Conservation (phyloP, 352 stramenopile genomes). For the Pythium folliculosum region DNA sequence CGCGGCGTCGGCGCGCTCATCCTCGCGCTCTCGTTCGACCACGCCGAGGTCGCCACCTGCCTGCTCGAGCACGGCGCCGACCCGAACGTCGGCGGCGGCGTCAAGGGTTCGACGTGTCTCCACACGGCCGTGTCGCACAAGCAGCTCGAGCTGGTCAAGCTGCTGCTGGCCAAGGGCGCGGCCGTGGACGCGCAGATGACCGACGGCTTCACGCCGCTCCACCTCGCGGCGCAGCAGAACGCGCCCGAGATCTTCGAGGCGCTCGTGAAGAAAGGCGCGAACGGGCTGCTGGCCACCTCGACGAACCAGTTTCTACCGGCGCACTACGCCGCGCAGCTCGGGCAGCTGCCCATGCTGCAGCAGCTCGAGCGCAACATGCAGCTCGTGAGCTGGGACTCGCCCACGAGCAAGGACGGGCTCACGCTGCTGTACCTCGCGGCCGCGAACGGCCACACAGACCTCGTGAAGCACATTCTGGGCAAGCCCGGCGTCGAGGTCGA, state of each 20-base stretch:
- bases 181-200: constrained; percentile 31
- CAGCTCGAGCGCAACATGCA: constrained; percentile 27
- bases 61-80: constrained; percentile 33
- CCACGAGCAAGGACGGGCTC: constrained; percentile 28
- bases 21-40: constrained; percentile 30
- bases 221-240: constrained; percentile 29
- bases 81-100: constrained; percentile 22
- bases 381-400: constrained; percentile 30
- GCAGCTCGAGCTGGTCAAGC: constrained; percentile 25
- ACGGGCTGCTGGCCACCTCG: constrained; percentile 15
- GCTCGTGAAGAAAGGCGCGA: constrained; percentile 28
- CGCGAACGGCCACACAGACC: constrained; percentile 25
- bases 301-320: constrained; percentile 30
- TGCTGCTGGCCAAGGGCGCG: constrained; percentile 28
- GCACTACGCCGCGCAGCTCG: constrained; percentile 32
- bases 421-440: constrained; percentile 28
- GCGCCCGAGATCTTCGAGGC: constrained; percentile 24
- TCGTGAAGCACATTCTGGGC: constrained; percentile 24
- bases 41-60: constrained; percentile 20
- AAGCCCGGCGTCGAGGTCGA: constrained; percentile 23
- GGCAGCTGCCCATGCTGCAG: constrained; percentile 25
- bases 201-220: constrained; percentile 33
- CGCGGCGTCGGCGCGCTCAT: constrained; percentile 60
- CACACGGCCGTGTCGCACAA: constrained; percentile 34
- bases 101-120: constrained; percentile 32